These are phyloP conservation scores for Candida jianshihensis DNA, from an alignment of 805 yeast species.

Conservation along the genomic window DNA sequence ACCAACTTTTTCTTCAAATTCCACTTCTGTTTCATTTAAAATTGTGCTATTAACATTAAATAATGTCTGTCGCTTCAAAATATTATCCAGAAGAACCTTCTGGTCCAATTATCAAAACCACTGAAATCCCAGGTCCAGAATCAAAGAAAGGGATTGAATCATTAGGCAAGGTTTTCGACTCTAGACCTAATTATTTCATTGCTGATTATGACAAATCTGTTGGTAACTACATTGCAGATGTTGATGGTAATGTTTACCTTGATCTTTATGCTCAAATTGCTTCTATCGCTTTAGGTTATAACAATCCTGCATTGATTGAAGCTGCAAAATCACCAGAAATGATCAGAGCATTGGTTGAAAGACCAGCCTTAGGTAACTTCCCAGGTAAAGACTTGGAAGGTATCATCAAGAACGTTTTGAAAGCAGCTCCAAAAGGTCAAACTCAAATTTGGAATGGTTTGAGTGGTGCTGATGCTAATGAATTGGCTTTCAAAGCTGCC, in stretches of 20 bases:
- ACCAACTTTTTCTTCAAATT: neutral
- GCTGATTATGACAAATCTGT: slow-evolving; percentile 68
- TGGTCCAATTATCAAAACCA: slow-evolving; percentile 54
- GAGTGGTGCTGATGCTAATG: slow-evolving; percentile 86
- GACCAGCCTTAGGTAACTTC: slow-evolving; percentile 83
- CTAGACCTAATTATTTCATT: slow-evolving; percentile 66
- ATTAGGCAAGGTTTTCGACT: slow-evolving; percentile 59
- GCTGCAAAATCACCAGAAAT: slow-evolving; percentile 64
- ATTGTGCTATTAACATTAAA: neutral
- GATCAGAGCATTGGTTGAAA: slow-evolving; percentile 67
- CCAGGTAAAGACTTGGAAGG: slow-evolving; percentile 65
- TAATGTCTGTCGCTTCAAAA: slow-evolving; percentile 38
- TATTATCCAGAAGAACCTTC: slow-evolving; percentile 80
- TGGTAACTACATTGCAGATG: slow-evolving; percentile 79
- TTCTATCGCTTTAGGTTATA: slow-evolving; percentile 79
- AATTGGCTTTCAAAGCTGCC: slow-evolving; percentile 84
- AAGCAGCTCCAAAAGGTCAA: slow-evolving; percentile 76
- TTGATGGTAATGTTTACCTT: slow-evolving; percentile 67
- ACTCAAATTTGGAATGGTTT: slow-evolving; percentile 71
- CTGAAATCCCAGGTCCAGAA: slow-evolving; percentile 71
- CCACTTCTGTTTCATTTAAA: neutral
- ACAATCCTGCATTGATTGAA: slow-evolving; percentile 67
- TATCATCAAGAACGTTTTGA: slow-evolving; percentile 36
- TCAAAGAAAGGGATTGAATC: slow-evolving; percentile 44
- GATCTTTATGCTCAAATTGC: slow-evolving; percentile 83